A percentile compares a stretch with the other conserved stretches of the same genome.
Conservation (phyloP, 2,329 filamentous ascomycete genomes). For the Cladosporium sp. region DNA sequence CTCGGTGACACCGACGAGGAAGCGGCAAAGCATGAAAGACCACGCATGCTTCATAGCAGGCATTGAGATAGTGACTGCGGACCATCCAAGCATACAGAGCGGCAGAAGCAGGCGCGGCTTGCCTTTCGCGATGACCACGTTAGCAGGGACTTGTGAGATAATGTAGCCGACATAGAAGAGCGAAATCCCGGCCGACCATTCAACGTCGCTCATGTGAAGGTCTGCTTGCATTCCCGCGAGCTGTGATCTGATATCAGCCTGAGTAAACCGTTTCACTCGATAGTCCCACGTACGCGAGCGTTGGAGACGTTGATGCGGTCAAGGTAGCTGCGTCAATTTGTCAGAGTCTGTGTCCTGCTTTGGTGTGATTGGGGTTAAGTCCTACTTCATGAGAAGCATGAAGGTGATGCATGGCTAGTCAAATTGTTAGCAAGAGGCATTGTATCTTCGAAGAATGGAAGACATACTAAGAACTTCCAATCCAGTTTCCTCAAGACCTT, state of each 20-base stretch:
- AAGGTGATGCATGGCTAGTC: slow-evolving; percentile 9
- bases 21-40: slow-evolving; percentile 33
- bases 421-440: background rate
- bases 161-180: slow-evolving; percentile 39
- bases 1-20: slow-evolving; percentile 40
- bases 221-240: slow-evolving; percentile 41
- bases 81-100: slow-evolving; percentile 30
- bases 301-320: slow-evolving; percentile 38
- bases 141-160: slow-evolving; percentile 32
- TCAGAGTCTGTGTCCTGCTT: background rate
- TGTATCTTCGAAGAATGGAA: background rate
- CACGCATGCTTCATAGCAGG: slow-evolving; percentile 30
- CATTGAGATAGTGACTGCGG: slow-evolving; percentile 29
- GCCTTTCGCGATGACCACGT: slow-evolving; percentile 32
- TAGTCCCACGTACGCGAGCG: slow-evolving; percentile 32
- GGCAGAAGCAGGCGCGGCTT: slow-evolving; percentile 28
- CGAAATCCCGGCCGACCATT: slow-evolving; percentile 39
- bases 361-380: background rate
- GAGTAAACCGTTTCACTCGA: too few relatives aligned
- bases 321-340: slow-evolving; percentile 17
- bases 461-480: slow-evolving; percentile 11
- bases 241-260: background rate
- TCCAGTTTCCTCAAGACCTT: slow-evolving; percentile 12
- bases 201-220: slow-evolving; percentile 37
- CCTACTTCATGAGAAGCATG: slow-evolving; percentile 13